Base-by-base conservation (phyloP, 345 rosid species). In the Eucalyptus pauciflora region DNA sequence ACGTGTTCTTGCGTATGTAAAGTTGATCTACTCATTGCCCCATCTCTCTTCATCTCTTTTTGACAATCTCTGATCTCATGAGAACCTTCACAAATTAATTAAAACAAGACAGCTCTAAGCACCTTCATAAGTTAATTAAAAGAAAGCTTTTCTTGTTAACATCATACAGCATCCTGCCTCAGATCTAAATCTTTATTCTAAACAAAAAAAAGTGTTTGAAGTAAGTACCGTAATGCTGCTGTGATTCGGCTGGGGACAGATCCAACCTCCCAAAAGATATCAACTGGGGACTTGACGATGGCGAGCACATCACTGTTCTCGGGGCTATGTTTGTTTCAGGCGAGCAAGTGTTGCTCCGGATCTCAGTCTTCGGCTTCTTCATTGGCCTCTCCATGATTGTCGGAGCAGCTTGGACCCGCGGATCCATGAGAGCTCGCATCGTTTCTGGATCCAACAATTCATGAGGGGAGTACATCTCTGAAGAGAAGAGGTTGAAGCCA, bases 1-100 rank as follows among this genome's bases (percentile, higher is more conserved):
- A 97, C 95, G 90, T 97, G 98, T 86, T 97, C 99, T 89, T 93
- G 93, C 18, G 97, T 95, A 87, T 92, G 91, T 13, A 93, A 52
- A 7, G 93, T 94, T 86, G 87, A 90, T 91, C 97, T 93, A 43
- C 91, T 91, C 52, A 71, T 37, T 67, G 92, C 83, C 79, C 76
- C 88, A 29, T 5, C 79, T 50, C 88, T 90, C 88, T 90, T 87
- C 62, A 69, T 12, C 51, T 85, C 92, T 31, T 89, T 91, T 25
- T 49, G 60, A 71, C 31, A 51, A 88, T 43, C 76, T 83, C 50
- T 45, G 11, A 89, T 79, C 52, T 88, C 80, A 86, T 51, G 86
- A 25, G 87, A 87, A 62, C 89, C 85, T 81, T 89, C 48, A 76
- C 15, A 29, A n/a, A 37, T 52, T 52, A 33, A 50, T 86, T 50